phyloP scores from a whole-genome alignment of 306 rosid species.

The Rosa multiflora region DNA sequence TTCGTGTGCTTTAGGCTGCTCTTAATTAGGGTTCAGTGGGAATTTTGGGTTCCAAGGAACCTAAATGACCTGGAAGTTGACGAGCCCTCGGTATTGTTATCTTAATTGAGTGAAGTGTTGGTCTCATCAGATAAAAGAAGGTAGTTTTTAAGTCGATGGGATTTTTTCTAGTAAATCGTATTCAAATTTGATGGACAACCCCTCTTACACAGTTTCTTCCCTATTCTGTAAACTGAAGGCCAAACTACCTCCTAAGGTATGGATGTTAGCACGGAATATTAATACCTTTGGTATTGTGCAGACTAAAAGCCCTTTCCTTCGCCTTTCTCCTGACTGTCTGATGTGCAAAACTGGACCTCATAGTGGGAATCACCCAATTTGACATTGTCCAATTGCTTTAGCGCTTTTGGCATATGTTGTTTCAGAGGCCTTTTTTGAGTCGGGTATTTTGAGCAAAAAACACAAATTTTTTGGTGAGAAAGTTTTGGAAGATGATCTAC shows the following conservation, averaged over 20 bases:
- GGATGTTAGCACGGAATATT: neutral
- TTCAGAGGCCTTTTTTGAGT: neutral
- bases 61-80: neutral
- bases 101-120: neutral
- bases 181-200: neutral
- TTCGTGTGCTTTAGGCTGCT: neutral
- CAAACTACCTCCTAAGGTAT: neutral
- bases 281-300: neutral
- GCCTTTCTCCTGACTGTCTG: neutral
- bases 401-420: too few relatives aligned
- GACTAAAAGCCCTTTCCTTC: neutral
- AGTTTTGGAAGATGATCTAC: neutral
- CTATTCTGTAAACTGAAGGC: neutral
- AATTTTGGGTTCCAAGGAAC: neutral
- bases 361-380: neutral
- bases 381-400: neutral
- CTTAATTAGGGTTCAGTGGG: neutral
- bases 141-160: neutral
- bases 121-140: neutral
- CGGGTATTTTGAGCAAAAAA: neutral
- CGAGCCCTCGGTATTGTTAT: neutral
- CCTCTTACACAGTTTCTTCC: neutral
- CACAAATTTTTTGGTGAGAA: neutral
- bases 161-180: neutral
- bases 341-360: neutral